Evolutionary conservation across 345 rosid species (phyloP).

Genomic region (Nasturtium officinale): DNA sequence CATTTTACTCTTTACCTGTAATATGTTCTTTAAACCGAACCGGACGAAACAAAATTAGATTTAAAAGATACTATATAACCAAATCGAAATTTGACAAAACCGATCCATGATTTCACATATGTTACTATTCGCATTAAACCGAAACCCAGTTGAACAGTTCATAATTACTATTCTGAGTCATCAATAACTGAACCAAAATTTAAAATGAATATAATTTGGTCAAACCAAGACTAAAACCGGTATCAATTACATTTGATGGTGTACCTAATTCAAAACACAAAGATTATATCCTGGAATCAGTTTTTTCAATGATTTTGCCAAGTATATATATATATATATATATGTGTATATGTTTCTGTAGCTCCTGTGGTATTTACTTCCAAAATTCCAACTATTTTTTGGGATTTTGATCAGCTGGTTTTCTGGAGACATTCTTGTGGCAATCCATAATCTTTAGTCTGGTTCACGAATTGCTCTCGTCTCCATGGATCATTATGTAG

Average conservation of each 20-base stretch:
- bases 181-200: too few species aligned
- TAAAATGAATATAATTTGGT: background rate
- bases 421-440: conserved; percentile 67
- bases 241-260: too few species aligned
- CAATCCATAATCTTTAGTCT: conserved; percentile 62
- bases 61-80: background rate
- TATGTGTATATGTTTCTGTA: conserved; percentile 1
- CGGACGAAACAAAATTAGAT: conserved; percentile 4
- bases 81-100: background rate
- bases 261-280: conserved; percentile 9
- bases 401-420: conserved; percentile 37
- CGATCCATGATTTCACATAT: background rate
- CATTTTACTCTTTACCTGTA: conserved; percentile 7
- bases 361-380: conserved; percentile 35
- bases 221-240: conserved; percentile 22
- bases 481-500: conserved; percentile 94
- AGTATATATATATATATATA: conserved; percentile 15
- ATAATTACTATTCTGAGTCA: background rate
- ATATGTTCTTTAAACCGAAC: conserved; percentile 21
- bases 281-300: conserved; percentile 16
- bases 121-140: background rate
- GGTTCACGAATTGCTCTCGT: conserved; percentile 44
- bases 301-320: conserved; percentile 32
- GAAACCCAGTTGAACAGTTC: background rate
- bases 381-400: conserved; percentile 7